Evolutionary conservation across 129 eudicot species (phyloP), one percentile per base, ranked within the genome.

Genomic region (Lactuca saligna): DNA sequence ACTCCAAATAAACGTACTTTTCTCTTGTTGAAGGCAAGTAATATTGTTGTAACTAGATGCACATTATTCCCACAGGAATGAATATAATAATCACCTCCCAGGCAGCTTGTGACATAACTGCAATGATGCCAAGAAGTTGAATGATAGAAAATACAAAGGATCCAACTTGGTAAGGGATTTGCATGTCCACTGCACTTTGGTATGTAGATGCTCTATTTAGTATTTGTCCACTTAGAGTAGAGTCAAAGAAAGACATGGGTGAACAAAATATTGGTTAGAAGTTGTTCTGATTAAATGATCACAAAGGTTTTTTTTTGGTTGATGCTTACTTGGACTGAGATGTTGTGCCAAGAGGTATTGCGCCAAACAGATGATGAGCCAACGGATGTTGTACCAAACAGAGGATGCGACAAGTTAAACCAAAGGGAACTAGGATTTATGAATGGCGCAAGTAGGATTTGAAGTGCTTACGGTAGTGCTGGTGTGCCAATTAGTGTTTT

Each of bases 161-260:
- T 62, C 72, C 76, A 55, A 77, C 72, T 55, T 77, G 59, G 20
- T 70, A 70, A 7, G 71, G 66, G 51, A 77, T 71, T 63, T 77
- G 68, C 76, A 70, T 11, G 60, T 77, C 81, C 60, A 77, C 54
- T 8, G 65, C 78, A 61, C 75, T 72, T 78, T 78, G 82, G 65
- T 78, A 78, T n/a, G 78, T 78, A 33, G 81, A 77, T 63, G 75
- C 76, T 75, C 98, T 78, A 61, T 86, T 92, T 42, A 92, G 82
- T 74, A 92, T 86, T 25, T 96, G 79, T 13, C 98, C 98, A 61
- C 91, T 88, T 33, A 96, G 98, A 8, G 96, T 92, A 67, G 98
- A 74, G 82, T 92, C 98, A 60, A 88, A 92, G 85, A 88, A 92
- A 29, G 98, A 88, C 98, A 92, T 92, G 16, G 98, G 96, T 42